A percentile compares a stretch with the other conserved stretches of the same genome.
phyloP scores from a whole-genome alignment of 768 basidiomycete genomes.

The Boletellus ananiceps region DNA sequence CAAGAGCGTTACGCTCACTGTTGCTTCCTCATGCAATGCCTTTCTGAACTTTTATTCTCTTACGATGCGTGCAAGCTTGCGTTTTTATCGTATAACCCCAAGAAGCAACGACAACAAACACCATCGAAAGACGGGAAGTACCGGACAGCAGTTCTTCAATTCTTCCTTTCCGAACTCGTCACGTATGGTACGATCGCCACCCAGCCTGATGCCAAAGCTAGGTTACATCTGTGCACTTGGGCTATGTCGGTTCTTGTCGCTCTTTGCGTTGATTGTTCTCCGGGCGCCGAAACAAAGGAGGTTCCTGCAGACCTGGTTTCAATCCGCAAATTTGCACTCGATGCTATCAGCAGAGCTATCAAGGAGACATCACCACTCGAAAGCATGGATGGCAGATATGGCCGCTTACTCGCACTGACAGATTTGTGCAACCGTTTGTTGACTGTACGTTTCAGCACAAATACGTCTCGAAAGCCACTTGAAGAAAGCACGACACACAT shows the following conservation, averaged over 20 bases:
- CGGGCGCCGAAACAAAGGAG: constrained; percentile 67
- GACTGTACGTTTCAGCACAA: constrained; percentile 66
- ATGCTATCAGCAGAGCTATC: constrained; percentile 80
- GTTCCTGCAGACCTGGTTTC: constrained; percentile 71
- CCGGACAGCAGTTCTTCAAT: constrained; percentile 65
- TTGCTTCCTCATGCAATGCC: constrained; percentile 85
- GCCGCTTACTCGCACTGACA: constrained; percentile 78
- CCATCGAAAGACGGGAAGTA: constrained; percentile 68
- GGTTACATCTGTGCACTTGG: constrained; percentile 71
- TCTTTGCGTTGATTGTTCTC: constrained; percentile 82
- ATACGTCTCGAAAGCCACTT: constrained; percentile 45
- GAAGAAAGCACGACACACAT: constrained; percentile 84
- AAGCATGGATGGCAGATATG: constrained; percentile 72
- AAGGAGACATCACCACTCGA: constrained; percentile 68
- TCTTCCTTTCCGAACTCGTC: constrained; percentile 79
- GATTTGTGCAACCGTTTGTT: constrained; percentile 88
- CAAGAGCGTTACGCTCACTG: constrained; percentile 46
- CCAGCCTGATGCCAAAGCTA: constrained; percentile 52
- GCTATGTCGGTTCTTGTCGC: constrained; percentile 88
- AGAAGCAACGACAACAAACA: constrained; percentile 49
- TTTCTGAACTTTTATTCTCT: constrained; percentile 90
- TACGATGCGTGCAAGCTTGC: constrained; percentile 88
- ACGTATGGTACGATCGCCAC: constrained; percentile 69
- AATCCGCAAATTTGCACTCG: constrained; percentile 91
- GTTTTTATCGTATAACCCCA: constrained; percentile 75